Conservation (phyloP, 371 early-diverging fungal genomes). For the Phascolomyces articulosus region DNA sequence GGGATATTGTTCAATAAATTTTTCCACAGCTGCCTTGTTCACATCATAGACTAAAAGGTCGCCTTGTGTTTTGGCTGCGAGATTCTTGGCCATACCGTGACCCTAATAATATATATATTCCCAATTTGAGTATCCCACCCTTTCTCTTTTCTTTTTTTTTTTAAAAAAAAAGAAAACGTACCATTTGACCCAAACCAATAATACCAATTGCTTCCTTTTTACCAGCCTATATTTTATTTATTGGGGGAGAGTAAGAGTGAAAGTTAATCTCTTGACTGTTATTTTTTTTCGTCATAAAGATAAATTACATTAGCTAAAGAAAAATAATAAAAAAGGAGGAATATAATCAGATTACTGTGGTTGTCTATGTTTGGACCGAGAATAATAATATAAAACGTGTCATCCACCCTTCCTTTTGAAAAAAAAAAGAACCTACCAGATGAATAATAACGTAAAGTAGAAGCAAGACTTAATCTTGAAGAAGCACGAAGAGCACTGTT, state of each 20-base stretch:
- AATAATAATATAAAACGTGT: no score
- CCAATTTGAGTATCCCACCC: background rate
- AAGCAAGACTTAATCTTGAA: background rate
- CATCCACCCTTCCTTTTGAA: no score
- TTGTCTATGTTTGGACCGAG: no score
- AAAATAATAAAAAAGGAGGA: no score
- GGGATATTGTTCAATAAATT: slow-evolving; percentile 50
- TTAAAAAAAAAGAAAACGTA: slow-evolving; percentile 12
- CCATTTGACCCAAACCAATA: slow-evolving; percentile 97
- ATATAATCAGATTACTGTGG: no score
- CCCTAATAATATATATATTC: slow-evolving; percentile 44
- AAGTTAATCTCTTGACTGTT: no score
- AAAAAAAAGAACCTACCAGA: background rate
- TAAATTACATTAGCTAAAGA: no score
- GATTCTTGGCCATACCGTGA: slow-evolving; percentile 89
- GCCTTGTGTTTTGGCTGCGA: slow-evolving; percentile 61
- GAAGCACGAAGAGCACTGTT: background rate
- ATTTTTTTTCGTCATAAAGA: background rate
- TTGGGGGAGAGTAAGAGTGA: no score
- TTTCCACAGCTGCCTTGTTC: slow-evolving; percentile 55
- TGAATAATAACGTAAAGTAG: background rate
- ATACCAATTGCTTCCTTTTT: slow-evolving; percentile 74
- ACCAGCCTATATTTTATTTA: background rate
- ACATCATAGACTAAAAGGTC: slow-evolving; percentile 76
- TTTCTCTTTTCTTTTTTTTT: background rate